These are phyloP conservation scores for Kwoniella shivajii DNA, from an alignment of 1,284 basidiomycete genomes.

Conservation along the genomic window DNA sequence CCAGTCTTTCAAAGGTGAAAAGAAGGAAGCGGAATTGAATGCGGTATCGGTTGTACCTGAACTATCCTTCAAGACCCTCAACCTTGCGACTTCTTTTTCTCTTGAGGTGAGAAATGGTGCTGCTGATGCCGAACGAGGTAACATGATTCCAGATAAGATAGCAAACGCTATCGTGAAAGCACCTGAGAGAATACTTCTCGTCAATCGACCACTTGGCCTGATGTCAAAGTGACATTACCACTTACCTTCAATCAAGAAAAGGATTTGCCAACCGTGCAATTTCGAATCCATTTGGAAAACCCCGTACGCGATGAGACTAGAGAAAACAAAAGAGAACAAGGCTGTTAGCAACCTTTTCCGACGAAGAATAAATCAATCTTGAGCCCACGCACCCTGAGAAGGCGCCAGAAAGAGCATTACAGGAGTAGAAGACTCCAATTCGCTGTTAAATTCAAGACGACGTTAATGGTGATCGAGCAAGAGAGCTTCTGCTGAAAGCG, in stretches of 20 bases:
- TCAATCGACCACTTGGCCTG: background rate
- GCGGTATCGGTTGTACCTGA: constrained; percentile 17
- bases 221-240: background rate
- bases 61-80: constrained; percentile 25
- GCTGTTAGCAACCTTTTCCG: background rate
- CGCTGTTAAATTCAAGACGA: constrained; percentile 1
- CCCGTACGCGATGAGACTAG: constrained; percentile 28
- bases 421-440: constrained; percentile 28
- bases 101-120: constrained; percentile 21
- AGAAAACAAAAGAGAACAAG: background rate
- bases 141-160: constrained; percentile 16
- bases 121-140: constrained; percentile 15
- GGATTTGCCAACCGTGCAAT: constrained; percentile 34
- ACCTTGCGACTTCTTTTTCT: constrained; percentile 26
- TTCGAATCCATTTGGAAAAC: constrained; percentile 32
- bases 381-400: constrained; percentile 24
- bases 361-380: background rate
- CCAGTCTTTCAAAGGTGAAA: constrained; percentile 28
- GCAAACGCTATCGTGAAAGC: constrained; percentile 28
- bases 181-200: background rate
- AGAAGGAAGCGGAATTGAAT: constrained; percentile 23
- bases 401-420: constrained; percentile 27
- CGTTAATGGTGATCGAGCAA: background rate
- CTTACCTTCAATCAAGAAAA: constrained; percentile 32
- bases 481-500: background rate